Base-by-base conservation (phyloP, 352 stramenopile genomes). In the Peronospora tabacina region DNA sequence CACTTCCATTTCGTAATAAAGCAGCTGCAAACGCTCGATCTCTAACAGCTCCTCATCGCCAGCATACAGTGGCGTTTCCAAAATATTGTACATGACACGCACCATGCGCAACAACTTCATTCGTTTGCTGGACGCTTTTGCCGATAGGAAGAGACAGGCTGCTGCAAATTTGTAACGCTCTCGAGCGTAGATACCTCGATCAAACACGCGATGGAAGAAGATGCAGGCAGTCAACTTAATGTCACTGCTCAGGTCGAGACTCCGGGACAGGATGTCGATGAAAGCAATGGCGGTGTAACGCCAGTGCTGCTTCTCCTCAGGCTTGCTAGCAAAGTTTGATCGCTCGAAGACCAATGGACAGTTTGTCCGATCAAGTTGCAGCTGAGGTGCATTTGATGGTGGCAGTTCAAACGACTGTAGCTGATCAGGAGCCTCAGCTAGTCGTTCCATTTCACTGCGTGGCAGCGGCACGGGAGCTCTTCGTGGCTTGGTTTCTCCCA, bases 91-190 rank as follows among this genome's bases (percentile, higher is more conserved):
- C 79, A 90, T 93, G 29, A 79, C 72, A 40, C 76, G 70, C 34
- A 90, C 79, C 82, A 93, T 93, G 6, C 79, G 82, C 24, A 93
- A 53, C 36, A 93, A 56, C 58, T 89, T 89, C 82, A 93, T 93
- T 10, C 82, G 82, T 55, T 93, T 90, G 56, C 79, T 90, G 10
- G 82, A 75, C 0, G 82, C 82, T 51, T 93, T 93, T 0, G 82
- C 82, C 1, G 82, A 66, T 2, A 93, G 56, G 39, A 93, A 93
- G 19, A 93, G 75, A 39, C 77, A 88, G 1, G 82, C 82, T 3
- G 82, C 82, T 1, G 82, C 82, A 29, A 90, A 82, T 50, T 93
- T 93, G 60, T 76, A 93, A 8, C 82, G 54, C 49, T 93, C 82
- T 28, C 70, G 59, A 3, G 75, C 73, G 51, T 87, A 93, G 33